Evolutionary conservation across 441 rosid species (phyloP), one percentile per base, ranked within the genome.

Genomic region (Jatropha multifida): DNA sequence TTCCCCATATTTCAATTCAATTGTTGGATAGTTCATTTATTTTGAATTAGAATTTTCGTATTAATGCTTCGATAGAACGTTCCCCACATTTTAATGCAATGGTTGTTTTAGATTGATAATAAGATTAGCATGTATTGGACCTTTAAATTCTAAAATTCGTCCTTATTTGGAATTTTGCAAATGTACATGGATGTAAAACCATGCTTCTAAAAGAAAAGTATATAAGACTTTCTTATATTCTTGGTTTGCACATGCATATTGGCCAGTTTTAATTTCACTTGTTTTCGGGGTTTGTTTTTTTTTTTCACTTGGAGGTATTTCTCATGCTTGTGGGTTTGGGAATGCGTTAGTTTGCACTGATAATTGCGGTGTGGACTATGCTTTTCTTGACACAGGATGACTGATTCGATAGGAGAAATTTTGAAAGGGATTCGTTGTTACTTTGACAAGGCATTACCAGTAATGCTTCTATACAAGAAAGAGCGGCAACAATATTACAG

Each of bases 381-480:
- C 27, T 83, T 66, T 67, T 64, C 15, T 79, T 78, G 54, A 38
- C 71, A 65, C 85, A 96, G 99, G 92, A 81, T 89, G 84, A 83
- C 82, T n/a, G 97, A 92, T 84, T 87, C 98, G 11, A 65, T 91
- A 0, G 97, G 90, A 78, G 98, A 94, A 83, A 89, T 94, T 69
- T 78, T 94, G 82, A 96, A 91, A 82, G 99, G 99, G 37, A 78
- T 94, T 75, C 85, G 98, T 14, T 86, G 92, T 74, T 96, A 96
- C 80, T 96, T 96, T 73, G 99, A 96, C 80, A 94, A 89, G 82
- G 97, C 97, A 72, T 87, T 94, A 80, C 94, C 97, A 8, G 86
- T 86, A 72, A 83, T 94, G 89, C 96, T 96, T 49, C 85, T 92
- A 58, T 92, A 92, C 84, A 90, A 88, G 81, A 91, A 88, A 69